Evolutionary conservation across 306 rosid genomes (phyloP).

Genomic region (Datisca glomerata): DNA sequence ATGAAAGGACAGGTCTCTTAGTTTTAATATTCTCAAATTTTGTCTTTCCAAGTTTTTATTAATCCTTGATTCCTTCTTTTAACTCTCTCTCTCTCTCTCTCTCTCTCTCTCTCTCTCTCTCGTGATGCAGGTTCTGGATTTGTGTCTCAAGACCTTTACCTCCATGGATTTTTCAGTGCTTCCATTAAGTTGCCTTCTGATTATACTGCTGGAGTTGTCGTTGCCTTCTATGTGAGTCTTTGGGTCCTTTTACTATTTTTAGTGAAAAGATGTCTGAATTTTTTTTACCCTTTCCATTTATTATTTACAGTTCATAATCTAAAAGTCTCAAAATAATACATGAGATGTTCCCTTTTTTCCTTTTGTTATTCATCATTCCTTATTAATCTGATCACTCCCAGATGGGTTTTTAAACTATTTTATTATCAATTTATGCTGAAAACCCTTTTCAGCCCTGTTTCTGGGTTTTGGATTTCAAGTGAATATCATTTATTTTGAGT

Average conservation of each 20-base stretch:
- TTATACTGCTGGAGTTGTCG: constrained; percentile 94
- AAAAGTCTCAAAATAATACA: too few relatives aligned
- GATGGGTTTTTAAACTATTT: too few relatives aligned
- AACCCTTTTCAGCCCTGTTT: too few relatives aligned
- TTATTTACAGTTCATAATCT: too few relatives aligned
- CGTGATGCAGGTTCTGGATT: constrained; percentile 74
- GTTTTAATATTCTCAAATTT: not conserved
- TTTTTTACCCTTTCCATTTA: too few relatives aligned
- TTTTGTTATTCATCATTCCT: too few relatives aligned
- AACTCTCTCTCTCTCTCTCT: constrained; percentile 3
- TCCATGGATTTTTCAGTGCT: constrained; percentile 86
- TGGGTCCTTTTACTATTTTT: not conserved
- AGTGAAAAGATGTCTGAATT: not conserved
- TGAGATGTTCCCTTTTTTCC: too few relatives aligned
- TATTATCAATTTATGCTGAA: too few relatives aligned
- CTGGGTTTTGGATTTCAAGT: too few relatives aligned
- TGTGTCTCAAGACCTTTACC: constrained; percentile 85
- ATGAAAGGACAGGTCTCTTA: constrained; percentile 66
- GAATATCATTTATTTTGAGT: not conserved
- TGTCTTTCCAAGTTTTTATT: constrained; percentile 7
- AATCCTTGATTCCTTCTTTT: not conserved
- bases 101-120: constrained; percentile 7
- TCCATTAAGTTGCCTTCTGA: constrained; percentile 85
- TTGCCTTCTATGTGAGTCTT: constrained; percentile 91
- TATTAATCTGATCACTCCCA: too few relatives aligned